Conservation (phyloP, 345 rosid species). For the Eucalyptus decipiens region DNA sequence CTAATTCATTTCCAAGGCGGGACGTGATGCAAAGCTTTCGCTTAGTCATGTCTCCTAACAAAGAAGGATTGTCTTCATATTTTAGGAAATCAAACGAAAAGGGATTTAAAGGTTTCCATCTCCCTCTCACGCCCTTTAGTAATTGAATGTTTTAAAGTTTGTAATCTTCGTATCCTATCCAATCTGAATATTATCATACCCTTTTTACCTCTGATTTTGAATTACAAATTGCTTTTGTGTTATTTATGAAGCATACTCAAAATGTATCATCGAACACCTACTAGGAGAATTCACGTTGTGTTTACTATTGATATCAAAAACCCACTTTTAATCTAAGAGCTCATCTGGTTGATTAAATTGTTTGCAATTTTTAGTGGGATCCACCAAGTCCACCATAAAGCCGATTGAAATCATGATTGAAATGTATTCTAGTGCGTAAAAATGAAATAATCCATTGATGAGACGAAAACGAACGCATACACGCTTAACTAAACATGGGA, state of each 20-base stretch:
- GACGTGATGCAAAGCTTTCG: too few species aligned
- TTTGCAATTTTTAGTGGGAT: not conserved
- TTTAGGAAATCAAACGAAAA: too few species aligned
- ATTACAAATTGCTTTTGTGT: not conserved
- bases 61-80: not conserved
- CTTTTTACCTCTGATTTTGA: too few species aligned
- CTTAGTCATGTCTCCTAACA: not conserved
- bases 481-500: too few species aligned
- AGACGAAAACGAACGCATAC: not conserved
- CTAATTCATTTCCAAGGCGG: not conserved
- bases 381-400: not conserved
- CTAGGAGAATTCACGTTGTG: not conserved
- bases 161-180: not conserved
- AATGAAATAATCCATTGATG: not conserved
- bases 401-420: not conserved
- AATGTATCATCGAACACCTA: not conserved
- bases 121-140: not conserved
- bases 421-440: not conserved
- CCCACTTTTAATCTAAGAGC: not conserved
- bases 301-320: not conserved
- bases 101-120: not conserved
- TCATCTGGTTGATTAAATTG: not conserved
- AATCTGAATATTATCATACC: too few species aligned
- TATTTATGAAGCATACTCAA: not conserved
- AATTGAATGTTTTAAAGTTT: too few species aligned